Evolutionary conservation across 2,329 filamentous ascomycete species (phyloP), one percentile per base, ranked within the genome.

Genomic region (Cladobotryum mycophilum): DNA sequence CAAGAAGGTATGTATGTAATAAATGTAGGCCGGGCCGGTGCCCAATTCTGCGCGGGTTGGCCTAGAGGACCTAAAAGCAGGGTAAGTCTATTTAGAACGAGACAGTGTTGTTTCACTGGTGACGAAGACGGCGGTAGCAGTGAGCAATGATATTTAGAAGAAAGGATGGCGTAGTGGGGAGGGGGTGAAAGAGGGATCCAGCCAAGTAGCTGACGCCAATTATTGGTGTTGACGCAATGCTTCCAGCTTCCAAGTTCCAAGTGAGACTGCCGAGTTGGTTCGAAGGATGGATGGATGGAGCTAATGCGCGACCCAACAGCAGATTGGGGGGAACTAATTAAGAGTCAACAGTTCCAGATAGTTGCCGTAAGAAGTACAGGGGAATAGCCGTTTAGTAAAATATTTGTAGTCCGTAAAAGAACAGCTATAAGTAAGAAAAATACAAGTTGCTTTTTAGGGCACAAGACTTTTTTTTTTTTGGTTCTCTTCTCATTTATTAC

Each of bases 141-240:
- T n/a, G 40, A 22, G 40, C 20, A 22, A 20, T 42, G 40, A 42
- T 42, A 20, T 42, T 18, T 13, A 18, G 40, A 42, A 20, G 20
- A 42, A 22, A 20, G 40, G 42, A 45, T 35, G 42, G 42, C 20
- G n/a, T n/a, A 25, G 42, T 45, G 42, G 42, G 42, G 42, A 45
- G 25, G 42, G 25, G 20, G 41, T 20, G 41, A 42, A 18, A 14
- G 41, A 42, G 41, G 41, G 41, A 25, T 14, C 13, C n/a, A 25
- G 41, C 15, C 6, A 42, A 42, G 18, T 6, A 18, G 42, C 25
- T 20, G 14, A 14, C 42, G 40, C 40, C 15, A 22, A 42, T 42
- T 45, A 18, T 25, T 45, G 30, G 42, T 37, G 33, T 48, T 48
- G 45, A 41, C 45, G 44, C 44, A 47, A 47, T 47, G 34, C 13